Base-by-base conservation (phyloP, 768 basidiomycete species). In the Chiua virens region DNA sequence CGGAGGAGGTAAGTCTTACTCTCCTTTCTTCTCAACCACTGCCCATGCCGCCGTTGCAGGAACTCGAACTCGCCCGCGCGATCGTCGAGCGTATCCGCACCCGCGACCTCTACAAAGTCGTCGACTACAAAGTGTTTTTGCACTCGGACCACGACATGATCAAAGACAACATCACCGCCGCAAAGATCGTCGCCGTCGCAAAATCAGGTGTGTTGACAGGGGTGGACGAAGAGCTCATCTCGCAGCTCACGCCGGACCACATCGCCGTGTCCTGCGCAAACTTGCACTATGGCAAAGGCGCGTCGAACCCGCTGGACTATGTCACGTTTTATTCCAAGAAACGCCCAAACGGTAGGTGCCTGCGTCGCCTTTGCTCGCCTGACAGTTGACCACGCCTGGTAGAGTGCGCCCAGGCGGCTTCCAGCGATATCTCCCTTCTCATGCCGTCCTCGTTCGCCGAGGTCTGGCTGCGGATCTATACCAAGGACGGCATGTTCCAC, bases 211-310 rank as follows among this genome's bases (percentile, higher is more conserved):
- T 42, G 13, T 52, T 68, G 41, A 37, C 50, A 1, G 63, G 67
- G 4, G 57, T 68, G 0, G 59, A 69, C 10, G 54, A 64, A 13
- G 65, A 56, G 7, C 59, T 66, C 11, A 68, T 75, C 32, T 57
- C 60, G 5, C 66, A 68, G 9, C 70, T 87, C 11, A 62, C 54
- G 15, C 66, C 70, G 1, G 64, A 74, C 6, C 78, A 89, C 47
- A 73, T 92, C 27, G 79, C 86, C 36, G 86, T 92, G 20, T 79
- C 84, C 44, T 71, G 83, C 14, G 67, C 81, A 2, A 58, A 64
- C n/a, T 75, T 92, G 76, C 91, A 92, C 62, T 86, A 87, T 58
- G 91, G 90, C 4, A 88, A 86, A 82, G 73, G 79, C 55, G 79
- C 81, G 39, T 66, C 72, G 54, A 89, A 88, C 58, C 91, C 91